Evolutionary conservation across 1,284 basidiomycete species (phyloP), one percentile per base, ranked within the genome.

Genomic region (Cutaneotrichosporon mucoides): DNA sequence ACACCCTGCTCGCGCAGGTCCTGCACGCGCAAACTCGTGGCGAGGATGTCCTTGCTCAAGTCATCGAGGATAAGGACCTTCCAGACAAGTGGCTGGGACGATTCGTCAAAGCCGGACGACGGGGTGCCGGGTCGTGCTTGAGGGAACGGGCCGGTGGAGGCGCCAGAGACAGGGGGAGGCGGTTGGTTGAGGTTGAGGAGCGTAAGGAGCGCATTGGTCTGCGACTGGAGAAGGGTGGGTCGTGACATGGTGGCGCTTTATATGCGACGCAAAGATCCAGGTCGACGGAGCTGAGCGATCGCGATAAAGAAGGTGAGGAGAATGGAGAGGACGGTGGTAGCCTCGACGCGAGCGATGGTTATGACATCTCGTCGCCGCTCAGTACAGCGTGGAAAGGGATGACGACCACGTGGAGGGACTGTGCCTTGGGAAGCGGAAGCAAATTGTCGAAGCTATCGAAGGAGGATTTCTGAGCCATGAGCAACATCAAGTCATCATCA

Each of bases 31-130:
- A 99, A 79, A 13, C 92, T 89, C 0, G 96, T 98, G 9, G 95
- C 94, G 37, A 99, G 83, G 37, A 99, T 88, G 75, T 99, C 95
- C 76, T 98, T 96, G 53, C 92, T 95, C 65, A 89, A 85, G 73
- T 95, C 91, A 77, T 99, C 96, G 63, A 99, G 82, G 1, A 99
- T 87, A 7, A 99, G 82, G 7, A 99, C 88, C 79, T 99, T 99
- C 95, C 96, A 99, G 5, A 96, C 87, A 5, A 91, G 86, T 35
- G 92, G 89, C n/a, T 85, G 69, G 1, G 73, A 60, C 7, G 53
- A 62, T 40, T 78, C 72, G 16, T 74, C 76, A 44, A 74, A 69
- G 4, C 58, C 57, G 0, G 68, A 55, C 7, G 70, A 64, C 12
- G 71, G 73, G 1, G 72, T 68, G 5, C 68, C 56, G 8, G 73